These are phyloP conservation scores for Exophiala xenobiotica DNA, from an alignment of 2,329 filamentous ascomycete genomes.

Conservation along the genomic window DNA sequence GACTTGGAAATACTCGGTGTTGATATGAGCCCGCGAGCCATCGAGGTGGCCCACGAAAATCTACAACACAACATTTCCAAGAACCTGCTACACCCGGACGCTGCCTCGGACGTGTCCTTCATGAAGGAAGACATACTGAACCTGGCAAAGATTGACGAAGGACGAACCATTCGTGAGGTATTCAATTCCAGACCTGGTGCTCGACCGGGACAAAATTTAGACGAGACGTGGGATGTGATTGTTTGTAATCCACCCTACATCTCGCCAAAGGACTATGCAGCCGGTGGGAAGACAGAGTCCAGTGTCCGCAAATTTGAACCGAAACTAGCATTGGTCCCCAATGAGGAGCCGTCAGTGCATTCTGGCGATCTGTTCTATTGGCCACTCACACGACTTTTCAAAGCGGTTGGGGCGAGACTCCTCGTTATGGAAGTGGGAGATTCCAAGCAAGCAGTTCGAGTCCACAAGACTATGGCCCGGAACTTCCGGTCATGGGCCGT, in stretches of 20 bases:
- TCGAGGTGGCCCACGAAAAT: conserved; percentile 67
- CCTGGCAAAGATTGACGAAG: conserved; percentile 1
- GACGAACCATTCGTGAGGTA: neutral
- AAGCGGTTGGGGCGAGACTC: conserved; percentile 51
- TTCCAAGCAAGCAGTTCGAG: conserved; percentile 63
- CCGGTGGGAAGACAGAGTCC: conserved; percentile 58
- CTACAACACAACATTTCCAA: conserved; percentile 50
- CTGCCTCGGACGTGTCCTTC: conserved; percentile 46
- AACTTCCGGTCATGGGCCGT: conserved; percentile 1
- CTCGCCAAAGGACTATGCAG: conserved; percentile 60
- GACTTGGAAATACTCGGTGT: conserved; percentile 62
- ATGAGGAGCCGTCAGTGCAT: conserved; percentile 32
- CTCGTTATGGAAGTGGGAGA: conserved; percentile 72
- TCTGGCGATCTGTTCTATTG: conserved; percentile 64
- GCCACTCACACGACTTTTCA: conserved; percentile 59
- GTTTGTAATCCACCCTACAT: conserved; percentile 93
- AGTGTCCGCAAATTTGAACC: conserved; percentile 85
- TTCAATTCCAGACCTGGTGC: neutral
- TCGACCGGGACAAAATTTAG: too few species aligned
- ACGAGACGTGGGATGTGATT: conserved; percentile 65
- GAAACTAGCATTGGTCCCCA: conserved; percentile 67
- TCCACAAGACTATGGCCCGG: conserved; percentile 44
- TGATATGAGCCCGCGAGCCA: conserved; percentile 68
- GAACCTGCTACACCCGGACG: conserved; percentile 31
- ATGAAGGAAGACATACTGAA: conserved; percentile 45